These are phyloP conservation scores for Alternaria consortialis DNA, from an alignment of 2,329 filamentous ascomycete genomes.

Conservation along the genomic window DNA sequence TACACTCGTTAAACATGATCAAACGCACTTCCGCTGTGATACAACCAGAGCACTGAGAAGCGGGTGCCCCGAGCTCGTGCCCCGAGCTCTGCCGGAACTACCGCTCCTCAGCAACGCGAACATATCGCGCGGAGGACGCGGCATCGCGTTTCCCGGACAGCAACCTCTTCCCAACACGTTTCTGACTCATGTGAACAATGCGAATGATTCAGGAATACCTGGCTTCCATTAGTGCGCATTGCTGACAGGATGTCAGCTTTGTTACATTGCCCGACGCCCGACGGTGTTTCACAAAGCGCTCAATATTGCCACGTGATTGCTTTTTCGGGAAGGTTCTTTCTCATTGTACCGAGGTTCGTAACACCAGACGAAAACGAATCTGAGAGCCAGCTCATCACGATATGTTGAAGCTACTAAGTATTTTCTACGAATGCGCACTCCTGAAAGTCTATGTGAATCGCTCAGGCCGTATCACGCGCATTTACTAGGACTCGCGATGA, in stretches of 20 bases:
- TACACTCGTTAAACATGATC: not conserved
- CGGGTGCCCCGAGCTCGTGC: not conserved
- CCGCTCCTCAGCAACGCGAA: constrained; percentile 19
- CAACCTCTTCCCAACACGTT: not conserved
- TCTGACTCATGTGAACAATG: not conserved
- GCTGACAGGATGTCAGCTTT: not conserved
- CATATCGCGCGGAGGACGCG: constrained; percentile 8
- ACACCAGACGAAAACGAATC: not conserved
- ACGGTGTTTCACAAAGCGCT: not conserved
- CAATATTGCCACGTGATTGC: not conserved
- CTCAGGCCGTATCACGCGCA: not conserved
- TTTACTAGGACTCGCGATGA: not conserved
- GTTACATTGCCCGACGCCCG: not conserved
- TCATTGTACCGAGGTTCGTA: not conserved
- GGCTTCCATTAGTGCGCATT: not conserved
- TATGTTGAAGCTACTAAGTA: not conserved
- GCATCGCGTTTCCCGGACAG: constrained; percentile 4
- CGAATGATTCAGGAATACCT: not conserved
- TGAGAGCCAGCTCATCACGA: not conserved
- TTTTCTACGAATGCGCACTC: not conserved
- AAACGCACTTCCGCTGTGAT: constrained; percentile 3
- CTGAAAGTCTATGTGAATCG: too few species aligned
- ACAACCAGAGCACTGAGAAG: constrained; percentile 1
- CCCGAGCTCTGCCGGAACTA: constrained; percentile 8
- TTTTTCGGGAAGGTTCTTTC: not conserved